A percentile compares a stretch with the other conserved stretches of the same genome.
Conservation (phyloP, 208 protist species). For the Leishmania tarentolae region DNA sequence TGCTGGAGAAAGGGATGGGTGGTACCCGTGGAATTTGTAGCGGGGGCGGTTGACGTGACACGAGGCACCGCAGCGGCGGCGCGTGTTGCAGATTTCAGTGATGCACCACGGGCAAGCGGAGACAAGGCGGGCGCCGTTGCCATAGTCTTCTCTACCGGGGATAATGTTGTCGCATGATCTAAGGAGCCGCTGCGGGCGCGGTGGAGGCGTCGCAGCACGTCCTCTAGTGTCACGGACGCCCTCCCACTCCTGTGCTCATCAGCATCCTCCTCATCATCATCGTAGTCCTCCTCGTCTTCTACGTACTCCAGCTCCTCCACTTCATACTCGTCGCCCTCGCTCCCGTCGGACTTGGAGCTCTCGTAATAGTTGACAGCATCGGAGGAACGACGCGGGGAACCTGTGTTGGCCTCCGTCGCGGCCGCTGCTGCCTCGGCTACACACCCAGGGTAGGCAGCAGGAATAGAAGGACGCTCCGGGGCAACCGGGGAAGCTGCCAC, state of each 20-base stretch:
- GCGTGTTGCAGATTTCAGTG: not conserved
- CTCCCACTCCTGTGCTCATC: not conserved
- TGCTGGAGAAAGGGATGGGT: conserved; percentile 39
- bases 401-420: not conserved
- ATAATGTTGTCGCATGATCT: conserved; percentile 1
- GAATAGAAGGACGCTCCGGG: not conserved
- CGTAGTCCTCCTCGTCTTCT: conserved; percentile 21
- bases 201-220: conserved; percentile 30
- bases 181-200: conserved; percentile 26
- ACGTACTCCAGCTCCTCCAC: conserved; percentile 27
- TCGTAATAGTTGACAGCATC: conserved; percentile 19
- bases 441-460: not conserved
- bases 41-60: not conserved
- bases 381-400: conserved; percentile 10
- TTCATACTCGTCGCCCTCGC: conserved; percentile 23
- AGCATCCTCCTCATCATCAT: conserved; percentile 14
- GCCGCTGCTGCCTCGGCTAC: not conserved
- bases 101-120: not conserved
- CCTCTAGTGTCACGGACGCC: conserved; percentile 15
- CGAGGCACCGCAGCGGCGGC: conserved; percentile 1
- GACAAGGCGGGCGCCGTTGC: not conserved
- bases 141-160: not conserved
- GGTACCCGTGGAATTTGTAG: conserved; percentile 6
- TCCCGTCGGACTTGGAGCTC: conserved; percentile 4
- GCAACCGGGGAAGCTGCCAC: not conserved